Evolutionary conservation across 495 filamentous ascomycete genomes (phyloP).

Genomic region (Rusavskia elegans): DNA sequence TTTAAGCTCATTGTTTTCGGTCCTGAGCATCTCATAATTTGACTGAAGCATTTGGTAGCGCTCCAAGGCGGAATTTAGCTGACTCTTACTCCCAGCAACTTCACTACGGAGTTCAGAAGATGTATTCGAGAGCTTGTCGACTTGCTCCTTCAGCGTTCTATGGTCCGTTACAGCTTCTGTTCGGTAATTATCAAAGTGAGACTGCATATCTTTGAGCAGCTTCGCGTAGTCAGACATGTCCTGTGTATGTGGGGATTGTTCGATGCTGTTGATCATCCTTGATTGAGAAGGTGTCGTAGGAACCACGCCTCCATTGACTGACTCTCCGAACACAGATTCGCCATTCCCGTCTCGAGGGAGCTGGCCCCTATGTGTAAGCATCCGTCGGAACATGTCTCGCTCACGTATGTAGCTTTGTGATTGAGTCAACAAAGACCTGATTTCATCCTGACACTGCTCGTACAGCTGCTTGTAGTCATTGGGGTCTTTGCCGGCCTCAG

Average conservation of each 20-base stretch:
- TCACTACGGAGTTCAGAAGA: slow-evolving; percentile 52
- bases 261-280: slow-evolving; percentile 21
- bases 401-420: slow-evolving; percentile 89
- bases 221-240: slow-evolving; percentile 47
- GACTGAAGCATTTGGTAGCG: slow-evolving; percentile 81
- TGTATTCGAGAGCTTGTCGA: slow-evolving; percentile 49
- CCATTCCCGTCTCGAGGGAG: slow-evolving; percentile 21
- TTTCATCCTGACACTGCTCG: slow-evolving; percentile 50
- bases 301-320: slow-evolving; percentile 20
- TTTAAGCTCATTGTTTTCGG: slow-evolving; percentile 69
- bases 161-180: slow-evolving; percentile 69
- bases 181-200: slow-evolving; percentile 78
- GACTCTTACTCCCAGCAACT: slow-evolving; percentile 57
- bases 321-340: slow-evolving; percentile 7
- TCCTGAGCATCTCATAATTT: slow-evolving; percentile 68
- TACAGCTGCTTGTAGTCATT: slow-evolving; percentile 53
- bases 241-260: slow-evolving; percentile 22
- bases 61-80: slow-evolving; percentile 63
- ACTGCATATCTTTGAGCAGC: slow-evolving; percentile 68
- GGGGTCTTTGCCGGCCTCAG: slow-evolving; percentile 51
- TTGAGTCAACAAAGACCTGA: slow-evolving; percentile 58
- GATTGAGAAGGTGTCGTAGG: slow-evolving; percentile 25
- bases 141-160: slow-evolving; percentile 68
- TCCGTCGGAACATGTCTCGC: slow-evolving; percentile 90
- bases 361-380: slow-evolving; percentile 64